Percentiles rank a stretch among this genome's conserved stretches.
Conservation (phyloP, 1,284 basidiomycete genomes). For the Ustilago nuda region DNA sequence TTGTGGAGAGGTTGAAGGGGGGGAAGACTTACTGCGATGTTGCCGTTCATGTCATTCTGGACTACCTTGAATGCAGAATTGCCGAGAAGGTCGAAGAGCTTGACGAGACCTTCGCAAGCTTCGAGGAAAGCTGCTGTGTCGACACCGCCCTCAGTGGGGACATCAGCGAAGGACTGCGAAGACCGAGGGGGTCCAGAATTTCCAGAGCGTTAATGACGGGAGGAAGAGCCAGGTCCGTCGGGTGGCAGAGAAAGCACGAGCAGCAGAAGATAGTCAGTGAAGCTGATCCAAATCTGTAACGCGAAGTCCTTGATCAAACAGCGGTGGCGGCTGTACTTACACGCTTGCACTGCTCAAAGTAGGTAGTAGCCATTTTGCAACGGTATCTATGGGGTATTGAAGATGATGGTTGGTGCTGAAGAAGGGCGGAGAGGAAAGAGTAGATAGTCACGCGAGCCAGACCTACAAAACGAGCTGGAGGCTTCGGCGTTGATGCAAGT, state of each 20-base stretch:
- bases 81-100: conserved; percentile 93
- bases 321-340: conserved; percentile 22
- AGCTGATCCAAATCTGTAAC: not conserved
- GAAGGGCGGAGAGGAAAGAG: not conserved
- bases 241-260: not conserved
- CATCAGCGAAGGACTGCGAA: conserved; percentile 73
- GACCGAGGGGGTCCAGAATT: not conserved
- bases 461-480: not conserved
- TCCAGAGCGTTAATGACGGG: too few relatives aligned
- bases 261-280: not conserved
- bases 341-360: conserved; percentile 52
- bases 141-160: conserved; percentile 88
- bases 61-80: conserved; percentile 87
- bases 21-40: conserved; percentile 75
- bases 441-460: conserved; percentile 12
- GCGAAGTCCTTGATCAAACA: not conserved
- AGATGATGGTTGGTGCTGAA: not conserved
- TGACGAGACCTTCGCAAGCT: conserved; percentile 87
- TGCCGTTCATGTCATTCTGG: conserved; percentile 88
- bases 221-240: not conserved
- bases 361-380: conserved; percentile 36
- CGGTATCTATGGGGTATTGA: not conserved
- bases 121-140: conserved; percentile 89
- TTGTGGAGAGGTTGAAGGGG: not conserved
- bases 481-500: conserved; percentile 9